Conservation (phyloP, 768 basidiomycete genomes). For the Xanthoconium purpureum region DNA sequence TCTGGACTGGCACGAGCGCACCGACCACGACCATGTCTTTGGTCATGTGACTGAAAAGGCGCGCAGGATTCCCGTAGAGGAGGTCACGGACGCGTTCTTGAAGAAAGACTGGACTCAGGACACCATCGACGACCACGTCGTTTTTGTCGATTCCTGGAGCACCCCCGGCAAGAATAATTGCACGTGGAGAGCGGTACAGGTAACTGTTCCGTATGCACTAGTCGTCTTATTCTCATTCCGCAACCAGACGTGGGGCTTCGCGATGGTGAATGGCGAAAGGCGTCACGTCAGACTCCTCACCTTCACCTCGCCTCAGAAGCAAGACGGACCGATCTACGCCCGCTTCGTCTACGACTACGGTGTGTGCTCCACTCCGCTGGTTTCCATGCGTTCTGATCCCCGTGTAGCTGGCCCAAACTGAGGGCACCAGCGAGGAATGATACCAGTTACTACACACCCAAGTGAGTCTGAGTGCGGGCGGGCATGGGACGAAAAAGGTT, state of each 20-base stretch:
- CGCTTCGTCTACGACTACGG: slow-evolving; percentile 68
- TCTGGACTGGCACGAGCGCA: slow-evolving; percentile 54
- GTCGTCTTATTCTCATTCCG: neutral
- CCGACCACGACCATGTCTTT: slow-evolving; percentile 59
- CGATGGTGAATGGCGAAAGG: slow-evolving; percentile 55
- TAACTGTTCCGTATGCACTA: slow-evolving; percentile 23
- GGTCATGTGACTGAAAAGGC: slow-evolving; percentile 55
- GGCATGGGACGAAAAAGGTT: too few relatives aligned
- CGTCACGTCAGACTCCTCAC: slow-evolving; percentile 58
- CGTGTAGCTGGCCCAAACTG: slow-evolving; percentile 17
- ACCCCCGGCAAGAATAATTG: slow-evolving; percentile 58
- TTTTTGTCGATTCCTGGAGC: slow-evolving; percentile 46
- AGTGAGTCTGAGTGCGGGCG: too few relatives aligned
- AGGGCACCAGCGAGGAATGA: neutral
- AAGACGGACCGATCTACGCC: slow-evolving; percentile 47
- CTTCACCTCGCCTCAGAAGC: slow-evolving; percentile 58
- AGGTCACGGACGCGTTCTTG: slow-evolving; percentile 43
- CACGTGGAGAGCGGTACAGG: slow-evolving; percentile 66
- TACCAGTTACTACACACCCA: too few relatives aligned
- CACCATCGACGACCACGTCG: slow-evolving; percentile 33
- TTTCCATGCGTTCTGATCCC: slow-evolving; percentile 10
- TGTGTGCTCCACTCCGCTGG: slow-evolving; percentile 34
- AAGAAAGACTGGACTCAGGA: slow-evolving; percentile 44
- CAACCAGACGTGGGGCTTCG: slow-evolving; percentile 58
- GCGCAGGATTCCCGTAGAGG: slow-evolving; percentile 46